These are phyloP conservation scores for Carnegiea gigantea DNA, from an alignment of 179 eudicot genomes.

Conservation along the genomic window DNA sequence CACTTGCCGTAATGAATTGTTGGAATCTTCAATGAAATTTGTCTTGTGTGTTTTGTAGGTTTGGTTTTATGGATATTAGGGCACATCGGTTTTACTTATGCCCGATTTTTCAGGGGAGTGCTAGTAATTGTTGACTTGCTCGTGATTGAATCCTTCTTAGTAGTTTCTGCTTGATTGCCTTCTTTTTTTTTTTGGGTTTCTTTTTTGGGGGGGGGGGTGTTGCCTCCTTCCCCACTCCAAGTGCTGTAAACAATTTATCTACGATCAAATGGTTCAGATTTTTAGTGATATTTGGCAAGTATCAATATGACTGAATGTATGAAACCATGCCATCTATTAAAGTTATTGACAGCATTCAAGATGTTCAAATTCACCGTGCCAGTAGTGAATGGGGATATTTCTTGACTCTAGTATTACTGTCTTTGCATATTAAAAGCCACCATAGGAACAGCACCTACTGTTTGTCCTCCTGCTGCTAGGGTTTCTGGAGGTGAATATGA, in stretches of 20 bases:
- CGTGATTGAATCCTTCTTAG: not conserved
- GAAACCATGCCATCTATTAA: not conserved
- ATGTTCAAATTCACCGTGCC: not conserved
- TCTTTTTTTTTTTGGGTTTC: not conserved
- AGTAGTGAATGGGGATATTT: not conserved
- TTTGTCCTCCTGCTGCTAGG: not conserved
- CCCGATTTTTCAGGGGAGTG: not conserved
- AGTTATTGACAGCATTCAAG: not conserved
- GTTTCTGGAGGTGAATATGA: not conserved
- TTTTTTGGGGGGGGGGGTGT: too few relatives aligned
- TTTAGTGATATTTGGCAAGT: too few relatives aligned
- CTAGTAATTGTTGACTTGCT: not conserved
- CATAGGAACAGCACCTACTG: not conserved
- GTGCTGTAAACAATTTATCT: not conserved
- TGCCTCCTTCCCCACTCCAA: not conserved
- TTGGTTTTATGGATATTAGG: not conserved
- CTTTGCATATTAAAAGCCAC: not conserved
- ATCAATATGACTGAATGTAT: not conserved
- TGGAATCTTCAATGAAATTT: conserved; percentile 4
- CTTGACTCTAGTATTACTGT: not conserved
- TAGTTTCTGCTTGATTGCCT: not conserved
- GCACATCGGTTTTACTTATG: not conserved
- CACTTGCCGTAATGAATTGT: not conserved
- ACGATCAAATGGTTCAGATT: not conserved
- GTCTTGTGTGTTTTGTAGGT: not conserved